A percentile compares a stretch with the other conserved stretches of the same genome.
Conservation (phyloP, 306 rosid genomes). For the Rosa lucieae region DNA sequence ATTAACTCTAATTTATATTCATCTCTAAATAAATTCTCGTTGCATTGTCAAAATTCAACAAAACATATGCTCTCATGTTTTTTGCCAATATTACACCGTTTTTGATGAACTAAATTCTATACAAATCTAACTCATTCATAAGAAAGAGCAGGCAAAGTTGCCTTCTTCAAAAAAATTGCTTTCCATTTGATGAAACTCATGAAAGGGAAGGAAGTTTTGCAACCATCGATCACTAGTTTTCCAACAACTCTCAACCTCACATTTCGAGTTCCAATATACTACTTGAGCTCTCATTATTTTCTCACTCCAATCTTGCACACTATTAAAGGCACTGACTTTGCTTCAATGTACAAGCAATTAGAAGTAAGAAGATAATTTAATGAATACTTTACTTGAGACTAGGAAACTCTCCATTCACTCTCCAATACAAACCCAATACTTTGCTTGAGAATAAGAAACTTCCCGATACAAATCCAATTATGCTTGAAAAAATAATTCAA, state of each 20-base stretch:
- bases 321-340: neutral
- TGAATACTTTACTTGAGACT: neutral
- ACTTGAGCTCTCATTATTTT: neutral
- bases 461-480: neutral
- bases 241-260: slow-evolving; percentile 1
- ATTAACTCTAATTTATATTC: no score
- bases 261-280: neutral
- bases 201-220: neutral
- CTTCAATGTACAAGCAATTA: neutral
- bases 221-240: neutral
- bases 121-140: neutral
- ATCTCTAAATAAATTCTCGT: neutral
- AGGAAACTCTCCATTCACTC: neutral
- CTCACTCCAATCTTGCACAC: neutral
- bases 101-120: neutral
- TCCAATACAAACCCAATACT: neutral
- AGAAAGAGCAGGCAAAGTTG: neutral
- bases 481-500: neutral
- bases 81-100: neutral
- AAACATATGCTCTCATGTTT: no score
- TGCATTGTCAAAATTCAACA: neutral
- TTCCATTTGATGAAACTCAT: neutral
- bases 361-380: neutral
- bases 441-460: no score
- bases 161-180: neutral